Percentiles rank a stretch among this genome's conserved stretches.
Conservation (phyloP, 202 grass and related monocot genomes). For the Dendrocalamus latiflorus region DNA sequence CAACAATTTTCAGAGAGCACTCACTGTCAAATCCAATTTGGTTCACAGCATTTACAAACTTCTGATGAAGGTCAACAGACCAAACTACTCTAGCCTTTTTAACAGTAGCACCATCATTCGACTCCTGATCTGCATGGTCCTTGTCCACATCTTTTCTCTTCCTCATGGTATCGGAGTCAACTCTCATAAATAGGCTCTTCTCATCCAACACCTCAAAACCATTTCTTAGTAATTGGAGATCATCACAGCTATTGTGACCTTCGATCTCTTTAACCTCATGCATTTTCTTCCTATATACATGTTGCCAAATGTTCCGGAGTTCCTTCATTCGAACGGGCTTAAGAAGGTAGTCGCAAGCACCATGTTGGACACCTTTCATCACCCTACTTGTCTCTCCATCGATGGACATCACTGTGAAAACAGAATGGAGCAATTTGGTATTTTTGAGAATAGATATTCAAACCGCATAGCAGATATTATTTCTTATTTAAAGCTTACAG, state of each 20-base stretch:
- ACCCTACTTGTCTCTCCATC: conserved; percentile 98
- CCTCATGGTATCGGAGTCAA: conserved; percentile 37
- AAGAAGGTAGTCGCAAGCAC: conserved; percentile 95
- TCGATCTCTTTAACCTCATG: conserved; percentile 92
- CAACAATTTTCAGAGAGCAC: conserved; percentile 33
- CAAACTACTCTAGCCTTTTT: conserved; percentile 99
- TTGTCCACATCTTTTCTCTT: conserved; percentile 82
- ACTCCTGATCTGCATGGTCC: conserved; percentile 69
- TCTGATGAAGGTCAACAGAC: conserved; percentile 96
- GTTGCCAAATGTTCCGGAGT: conserved; percentile 96
- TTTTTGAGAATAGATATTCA: conserved; percentile 32
- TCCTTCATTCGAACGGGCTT: conserved; percentile 99
- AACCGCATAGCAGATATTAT: conserved; percentile 15
- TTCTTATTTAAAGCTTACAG: conserved; percentile 24
- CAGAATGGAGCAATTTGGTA: conserved; percentile 37
- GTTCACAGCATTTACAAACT: conserved; percentile 98
- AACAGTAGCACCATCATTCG: conserved; percentile 49
- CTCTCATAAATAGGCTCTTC: conserved; percentile 47
- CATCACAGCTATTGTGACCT: conserved; percentile 63
- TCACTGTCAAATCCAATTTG: conserved; percentile 99
- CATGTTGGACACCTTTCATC: conserved; percentile 99
- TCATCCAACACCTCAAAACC: conserved; percentile 68
- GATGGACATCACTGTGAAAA: conserved; percentile 96
- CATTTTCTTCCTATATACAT: conserved; percentile 96
- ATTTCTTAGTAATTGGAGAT: conserved; percentile 62